Conservation (phyloP, 2,329 filamentous ascomycete genomes). For the Tricladium varicosporioides region DNA sequence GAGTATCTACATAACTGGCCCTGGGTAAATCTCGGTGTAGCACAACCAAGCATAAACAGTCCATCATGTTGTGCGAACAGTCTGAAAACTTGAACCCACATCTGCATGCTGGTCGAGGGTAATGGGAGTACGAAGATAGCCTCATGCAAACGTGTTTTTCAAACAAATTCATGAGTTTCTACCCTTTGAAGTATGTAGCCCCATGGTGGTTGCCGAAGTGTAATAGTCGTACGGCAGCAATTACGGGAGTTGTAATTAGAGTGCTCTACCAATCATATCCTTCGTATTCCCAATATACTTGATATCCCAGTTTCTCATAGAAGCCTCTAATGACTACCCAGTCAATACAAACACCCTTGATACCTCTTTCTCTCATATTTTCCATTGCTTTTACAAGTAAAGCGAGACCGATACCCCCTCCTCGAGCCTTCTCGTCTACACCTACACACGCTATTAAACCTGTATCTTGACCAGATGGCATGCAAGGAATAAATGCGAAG, state of each 20-base stretch:
- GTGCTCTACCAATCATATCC: conserved; percentile 22
- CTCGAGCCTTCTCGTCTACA: conserved; percentile 38
- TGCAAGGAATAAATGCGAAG: conserved; percentile 41
- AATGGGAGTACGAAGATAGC: too few species aligned
- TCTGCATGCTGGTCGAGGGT: too few species aligned
- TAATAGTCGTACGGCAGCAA: too few species aligned
- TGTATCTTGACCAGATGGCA: conserved; percentile 37
- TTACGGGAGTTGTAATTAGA: not conserved
- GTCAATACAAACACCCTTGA: conserved; percentile 44
- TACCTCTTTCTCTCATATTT: conserved; percentile 40
- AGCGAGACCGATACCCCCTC: conserved; percentile 40
- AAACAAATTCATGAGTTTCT: too few species aligned
- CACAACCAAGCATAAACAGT: too few species aligned
- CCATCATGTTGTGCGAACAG: too few species aligned
- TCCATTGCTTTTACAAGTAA: conserved; percentile 43
- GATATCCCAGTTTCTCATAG: conserved; percentile 44
- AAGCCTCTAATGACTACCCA: conserved; percentile 42
- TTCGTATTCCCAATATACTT: conserved; percentile 40
- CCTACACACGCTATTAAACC: conserved; percentile 45
- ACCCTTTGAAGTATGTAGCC: too few species aligned
- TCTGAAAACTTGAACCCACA: too few species aligned
- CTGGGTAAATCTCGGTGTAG: too few species aligned
- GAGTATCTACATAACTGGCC: too few species aligned
- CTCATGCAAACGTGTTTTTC: too few species aligned
- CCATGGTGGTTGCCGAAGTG: too few species aligned